A percentile compares a stretch with the other conserved stretches of the same genome.
phyloP scores from a whole-genome alignment of 1,284 basidiomycete genomes.

The Laetiporus sulphureus region DNA sequence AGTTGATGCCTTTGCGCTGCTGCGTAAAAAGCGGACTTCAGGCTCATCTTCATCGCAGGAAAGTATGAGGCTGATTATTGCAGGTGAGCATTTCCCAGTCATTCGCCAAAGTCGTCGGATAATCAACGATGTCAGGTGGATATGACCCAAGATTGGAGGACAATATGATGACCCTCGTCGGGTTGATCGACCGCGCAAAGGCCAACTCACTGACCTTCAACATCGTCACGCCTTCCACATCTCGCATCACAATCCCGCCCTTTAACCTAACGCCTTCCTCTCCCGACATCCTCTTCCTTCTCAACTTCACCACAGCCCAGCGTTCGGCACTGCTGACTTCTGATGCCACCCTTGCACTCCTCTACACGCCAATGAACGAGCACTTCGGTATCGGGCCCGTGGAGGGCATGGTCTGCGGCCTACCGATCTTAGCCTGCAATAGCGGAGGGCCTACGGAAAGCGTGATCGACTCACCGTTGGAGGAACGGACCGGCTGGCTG shows the following conservation, averaged over 20 bases:
- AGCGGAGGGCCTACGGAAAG: constrained; percentile 93
- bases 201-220: constrained; percentile 45
- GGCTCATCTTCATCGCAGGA: constrained; percentile 7
- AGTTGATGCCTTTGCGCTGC: constrained; percentile 67
- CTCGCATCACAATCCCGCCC: constrained; percentile 30
- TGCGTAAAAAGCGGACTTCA: constrained; percentile 24
- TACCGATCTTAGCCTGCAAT: constrained; percentile 87
- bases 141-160: constrained; percentile 69
- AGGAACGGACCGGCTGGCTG: constrained; percentile 62
- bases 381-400: constrained; percentile 97
- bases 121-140: constrained; percentile 46
- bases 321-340: constrained; percentile 70
- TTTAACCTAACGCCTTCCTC: constrained; percentile 28
- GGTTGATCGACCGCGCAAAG: constrained; percentile 53
- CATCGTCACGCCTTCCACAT: constrained; percentile 38
- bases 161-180: constrained; percentile 58
- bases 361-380: constrained; percentile 94
- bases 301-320: constrained; percentile 81
- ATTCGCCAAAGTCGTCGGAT: too few relatives aligned
- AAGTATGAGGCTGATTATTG: constrained; percentile 62
- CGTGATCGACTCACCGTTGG: constrained; percentile 49
- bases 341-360: constrained; percentile 60
- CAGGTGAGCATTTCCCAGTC: constrained; percentile 40
- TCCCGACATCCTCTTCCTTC: constrained; percentile 74
- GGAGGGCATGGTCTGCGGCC: constrained; percentile 89